A percentile compares a stretch with the other conserved stretches of the same genome.
phyloP scores from a whole-genome alignment of 148 eudicot genomes.

The Heliosperma pusillum region DNA sequence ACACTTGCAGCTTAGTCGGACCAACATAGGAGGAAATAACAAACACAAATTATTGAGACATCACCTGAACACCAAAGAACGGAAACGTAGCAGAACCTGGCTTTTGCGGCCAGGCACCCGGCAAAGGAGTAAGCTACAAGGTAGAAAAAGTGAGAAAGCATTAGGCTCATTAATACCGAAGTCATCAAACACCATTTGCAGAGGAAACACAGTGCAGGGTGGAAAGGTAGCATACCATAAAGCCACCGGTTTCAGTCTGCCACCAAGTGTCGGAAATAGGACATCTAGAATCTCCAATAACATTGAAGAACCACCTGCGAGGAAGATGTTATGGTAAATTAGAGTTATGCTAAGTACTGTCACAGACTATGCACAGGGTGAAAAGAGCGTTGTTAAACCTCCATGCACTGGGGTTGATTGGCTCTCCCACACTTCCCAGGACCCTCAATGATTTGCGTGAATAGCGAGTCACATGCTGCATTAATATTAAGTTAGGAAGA shows the following conservation, averaged over 20 bases:
- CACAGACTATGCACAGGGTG: neutral
- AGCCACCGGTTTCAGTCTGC: constrained; percentile 99
- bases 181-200: neutral
- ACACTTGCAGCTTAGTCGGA: neutral
- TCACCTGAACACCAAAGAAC: constrained; percentile 98
- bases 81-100: constrained; percentile 99
- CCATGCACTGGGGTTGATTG: constrained; percentile 99
- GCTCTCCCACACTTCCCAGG: constrained; percentile 99
- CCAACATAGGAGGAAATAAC: neutral
- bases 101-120: constrained; percentile 98
- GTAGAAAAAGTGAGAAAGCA: constrained; percentile 2
- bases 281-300: constrained; percentile 88
- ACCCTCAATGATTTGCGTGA: constrained; percentile 98
- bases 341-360: neutral
- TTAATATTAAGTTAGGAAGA: constrained; percentile 7
- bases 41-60: constrained; percentile 4
- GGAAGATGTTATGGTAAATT: neutral
- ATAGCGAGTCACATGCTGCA: constrained; percentile 83
- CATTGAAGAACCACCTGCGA: constrained; percentile 87
- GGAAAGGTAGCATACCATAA: constrained; percentile 52
- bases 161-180: constrained; percentile 7
- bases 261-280: constrained; percentile 99
- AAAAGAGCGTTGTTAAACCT: constrained; percentile 41
- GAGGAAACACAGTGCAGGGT: neutral
- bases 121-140: constrained; percentile 89